Percentiles rank a stretch among this genome's conserved stretches.
Conservation (phyloP, 495 filamentous ascomycete genomes). For the Aspergillus nidulans region DNA sequence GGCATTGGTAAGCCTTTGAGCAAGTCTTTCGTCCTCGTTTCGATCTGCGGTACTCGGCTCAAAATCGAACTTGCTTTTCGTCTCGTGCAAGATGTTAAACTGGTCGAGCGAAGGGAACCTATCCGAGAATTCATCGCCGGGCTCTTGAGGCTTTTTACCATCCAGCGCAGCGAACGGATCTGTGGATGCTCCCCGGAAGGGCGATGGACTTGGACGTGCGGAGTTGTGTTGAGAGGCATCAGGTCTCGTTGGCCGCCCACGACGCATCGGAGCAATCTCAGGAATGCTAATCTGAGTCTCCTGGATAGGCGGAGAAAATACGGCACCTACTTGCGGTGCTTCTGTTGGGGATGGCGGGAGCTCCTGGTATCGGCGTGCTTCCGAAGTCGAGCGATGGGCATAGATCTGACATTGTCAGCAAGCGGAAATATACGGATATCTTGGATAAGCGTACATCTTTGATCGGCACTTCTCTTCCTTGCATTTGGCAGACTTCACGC, state of each 20-base stretch:
- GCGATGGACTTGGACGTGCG: slow-evolving; percentile 68
- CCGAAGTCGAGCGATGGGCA: slow-evolving; percentile 60
- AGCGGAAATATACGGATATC: slow-evolving; percentile 1
- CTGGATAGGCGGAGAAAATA: slow-evolving; percentile 60
- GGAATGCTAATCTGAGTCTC: slow-evolving; percentile 66
- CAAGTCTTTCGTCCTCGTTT: slow-evolving; percentile 57
- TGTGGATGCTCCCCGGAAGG: slow-evolving; percentile 56
- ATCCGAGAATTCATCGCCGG: slow-evolving; percentile 72
- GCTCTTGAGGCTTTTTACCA: slow-evolving; percentile 46
- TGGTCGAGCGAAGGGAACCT: slow-evolving; percentile 91
- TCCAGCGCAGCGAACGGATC: slow-evolving; percentile 93
- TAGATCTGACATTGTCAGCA: slow-evolving; percentile 65
- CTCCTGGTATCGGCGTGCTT: slow-evolving; percentile 57
- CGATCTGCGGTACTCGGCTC: slow-evolving; percentile 48
- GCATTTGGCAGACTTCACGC: slow-evolving; percentile 79
- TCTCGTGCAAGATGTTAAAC: slow-evolving; percentile 84
- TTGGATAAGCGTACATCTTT: slow-evolving; percentile 66
- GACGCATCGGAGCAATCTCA: slow-evolving; percentile 90
- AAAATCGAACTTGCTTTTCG: slow-evolving; percentile 86
- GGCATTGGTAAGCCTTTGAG: slow-evolving; percentile 71
- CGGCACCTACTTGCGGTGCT: slow-evolving; percentile 63
- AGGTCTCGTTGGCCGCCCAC: slow-evolving; percentile 72
- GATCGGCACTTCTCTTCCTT: slow-evolving; percentile 82
- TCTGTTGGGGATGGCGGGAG: slow-evolving; percentile 52
- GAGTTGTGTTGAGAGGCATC: slow-evolving; percentile 33